phyloP scores from a whole-genome alignment of 75 land plant species.

The Picea sitchensis region DNA sequence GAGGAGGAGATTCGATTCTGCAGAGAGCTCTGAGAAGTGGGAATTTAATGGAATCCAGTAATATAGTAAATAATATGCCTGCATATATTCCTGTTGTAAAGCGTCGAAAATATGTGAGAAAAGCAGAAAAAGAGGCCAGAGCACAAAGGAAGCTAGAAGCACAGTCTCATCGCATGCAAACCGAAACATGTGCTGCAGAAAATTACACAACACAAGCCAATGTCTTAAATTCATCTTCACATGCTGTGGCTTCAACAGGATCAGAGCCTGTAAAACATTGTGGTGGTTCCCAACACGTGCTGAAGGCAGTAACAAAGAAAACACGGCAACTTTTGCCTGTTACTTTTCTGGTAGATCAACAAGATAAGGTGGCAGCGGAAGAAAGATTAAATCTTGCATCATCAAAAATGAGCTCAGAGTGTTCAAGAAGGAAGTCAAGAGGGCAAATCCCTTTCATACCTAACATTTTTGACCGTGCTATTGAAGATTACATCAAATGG shows the following conservation, averaged over 20 bases:
- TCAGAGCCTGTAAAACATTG: background rate
- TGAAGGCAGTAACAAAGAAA: background rate
- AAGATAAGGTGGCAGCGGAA: background rate
- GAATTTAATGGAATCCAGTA: background rate
- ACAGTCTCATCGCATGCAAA: background rate
- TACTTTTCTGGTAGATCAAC: background rate
- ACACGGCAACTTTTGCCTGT: background rate
- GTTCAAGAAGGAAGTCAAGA: background rate
- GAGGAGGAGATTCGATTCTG: background rate
- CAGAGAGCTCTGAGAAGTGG: background rate
- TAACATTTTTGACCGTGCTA: background rate
- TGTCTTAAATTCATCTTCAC: background rate
- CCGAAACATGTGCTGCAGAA: background rate
- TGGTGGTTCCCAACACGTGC: background rate
- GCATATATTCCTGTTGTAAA: background rate
- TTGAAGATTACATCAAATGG: background rate
- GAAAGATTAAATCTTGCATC: background rate
- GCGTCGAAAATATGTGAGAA: background rate
- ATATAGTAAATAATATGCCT: background rate
- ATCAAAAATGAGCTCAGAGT: background rate
- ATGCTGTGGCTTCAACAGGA: background rate
- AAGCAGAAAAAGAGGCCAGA: background rate
- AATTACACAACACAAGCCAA: background rate
- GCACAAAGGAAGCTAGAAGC: background rate
- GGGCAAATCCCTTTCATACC: background rate